Base-by-base conservation (phyloP, 495 filamentous ascomycete species). In the Letharia columbiana region DNA sequence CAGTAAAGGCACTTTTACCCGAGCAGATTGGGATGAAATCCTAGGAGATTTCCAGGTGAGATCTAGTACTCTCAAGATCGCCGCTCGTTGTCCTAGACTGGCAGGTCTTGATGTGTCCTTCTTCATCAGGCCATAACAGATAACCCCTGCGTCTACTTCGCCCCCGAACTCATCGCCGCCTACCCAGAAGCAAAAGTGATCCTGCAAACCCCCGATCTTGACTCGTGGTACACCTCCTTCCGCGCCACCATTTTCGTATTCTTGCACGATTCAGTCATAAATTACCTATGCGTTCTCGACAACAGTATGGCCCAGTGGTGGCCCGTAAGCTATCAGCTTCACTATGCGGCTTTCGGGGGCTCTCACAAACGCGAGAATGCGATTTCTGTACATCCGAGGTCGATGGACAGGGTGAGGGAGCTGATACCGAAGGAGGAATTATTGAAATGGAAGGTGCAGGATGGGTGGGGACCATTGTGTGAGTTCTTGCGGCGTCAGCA, bases 101-200 rank as follows among this genome's bases (percentile, higher is more conserved):
- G 47, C n/a, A 13, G n/a, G 0, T 28, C 20, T 28, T 50, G n/a
- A 50, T 50, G 2, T 50, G 12, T 23, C n/a, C 18, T 50, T 8
- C 12, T 28, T 28, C 3, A 35, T 68, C 70, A 74, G 52, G 80
- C 79, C 31, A 72, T 81, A 1, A 76, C 75, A 4, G 78, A 82
- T 52, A 63, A 71, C 12, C 73, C 75, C 1, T 66, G 62, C 18
- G 62, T 67, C 15, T 62, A 74, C 2, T 83, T 82, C 39, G 76
- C 76, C 6, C 41, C 69, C 0, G 77, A 81, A 54, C 65, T 81
- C 20, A 73, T 83, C 20, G 69, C 65, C 2, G 76, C 79, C 15
- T 83, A 83, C 59, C 80, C 80, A 0, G 71, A 81, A 20, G 78
- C 76, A 9, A 75, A 79, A 60, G 78, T 82, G 44, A 73, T 83